Evolutionary conservation across 768 basidiomycete species (phyloP).

Genomic region (Brasilioporus rufonigricans): DNA sequence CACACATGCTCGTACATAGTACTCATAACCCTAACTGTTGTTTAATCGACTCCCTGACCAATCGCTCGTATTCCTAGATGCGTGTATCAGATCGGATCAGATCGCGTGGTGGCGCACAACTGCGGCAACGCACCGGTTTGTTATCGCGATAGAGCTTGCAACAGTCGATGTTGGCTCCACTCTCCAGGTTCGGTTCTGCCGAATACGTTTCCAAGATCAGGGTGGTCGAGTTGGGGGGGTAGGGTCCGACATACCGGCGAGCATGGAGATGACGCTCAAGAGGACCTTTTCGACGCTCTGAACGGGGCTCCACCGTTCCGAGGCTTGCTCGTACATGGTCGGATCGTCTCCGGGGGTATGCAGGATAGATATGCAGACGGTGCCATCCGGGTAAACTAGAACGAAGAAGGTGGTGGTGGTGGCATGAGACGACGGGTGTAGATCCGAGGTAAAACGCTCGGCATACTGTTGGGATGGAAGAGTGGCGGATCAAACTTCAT

Average conservation of each 20-base stretch:
- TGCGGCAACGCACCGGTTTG: constrained; percentile 41
- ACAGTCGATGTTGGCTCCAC: constrained; percentile 95
- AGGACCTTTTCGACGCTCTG: constrained; percentile 98
- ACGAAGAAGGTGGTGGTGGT: background rate
- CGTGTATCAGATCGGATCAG: background rate
- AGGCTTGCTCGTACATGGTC: constrained; percentile 91
- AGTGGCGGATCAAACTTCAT: constrained; percentile 98
- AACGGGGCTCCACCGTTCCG: constrained; percentile 98
- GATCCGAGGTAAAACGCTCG: background rate
- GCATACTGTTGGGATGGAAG: constrained; percentile 95
- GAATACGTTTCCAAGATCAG: background rate
- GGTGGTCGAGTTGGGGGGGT: background rate
- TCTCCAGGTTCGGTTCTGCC: constrained; percentile 93
- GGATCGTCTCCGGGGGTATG: constrained; percentile 93
- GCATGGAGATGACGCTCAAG: constrained; percentile 94
- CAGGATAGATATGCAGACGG: constrained; percentile 96
- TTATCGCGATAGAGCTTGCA: constrained; percentile 96
- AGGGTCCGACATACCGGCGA: constrained; percentile 63
- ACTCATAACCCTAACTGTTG: constrained; percentile 77
- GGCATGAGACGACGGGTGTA: no score
- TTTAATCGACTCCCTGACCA: constrained; percentile 78
- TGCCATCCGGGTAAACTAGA: constrained; percentile 92
- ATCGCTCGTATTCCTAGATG: constrained; percentile 80
- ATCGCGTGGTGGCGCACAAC: background rate
- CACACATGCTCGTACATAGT: background rate